Evolutionary conservation across 257 asterid genomes (phyloP).

Genomic region (Fraxinus pennsylvanica): DNA sequence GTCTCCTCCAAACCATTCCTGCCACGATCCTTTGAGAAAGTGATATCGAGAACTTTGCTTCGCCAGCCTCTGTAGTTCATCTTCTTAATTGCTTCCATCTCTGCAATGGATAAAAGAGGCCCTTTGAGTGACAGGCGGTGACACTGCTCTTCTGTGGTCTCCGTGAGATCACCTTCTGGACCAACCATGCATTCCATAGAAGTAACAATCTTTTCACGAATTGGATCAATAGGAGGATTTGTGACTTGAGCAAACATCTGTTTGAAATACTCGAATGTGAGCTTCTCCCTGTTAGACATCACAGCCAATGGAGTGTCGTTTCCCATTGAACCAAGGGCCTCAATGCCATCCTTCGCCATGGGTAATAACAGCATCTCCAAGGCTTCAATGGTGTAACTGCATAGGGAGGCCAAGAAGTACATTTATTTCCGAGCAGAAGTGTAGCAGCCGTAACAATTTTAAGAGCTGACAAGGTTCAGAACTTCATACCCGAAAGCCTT

Average conservation of each 20-base stretch:
- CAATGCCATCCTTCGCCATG: slow-evolving; percentile 95
- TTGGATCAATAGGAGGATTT: slow-evolving; percentile 98
- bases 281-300: slow-evolving; percentile 95
- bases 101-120: slow-evolving; percentile 76
- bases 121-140: slow-evolving; percentile 93
- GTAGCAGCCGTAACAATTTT: neutral
- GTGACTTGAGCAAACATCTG: slow-evolving; percentile 99
- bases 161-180: slow-evolving; percentile 99
- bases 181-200: slow-evolving; percentile 99
- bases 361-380: slow-evolving; percentile 94
- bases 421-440: slow-evolving; percentile 4
- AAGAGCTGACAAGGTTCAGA: slow-evolving; percentile 13
- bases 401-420: slow-evolving; percentile 24
- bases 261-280: slow-evolving; percentile 88
- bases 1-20: slow-evolving; percentile 92
- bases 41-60: slow-evolving; percentile 88
- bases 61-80: slow-evolving; percentile 97
- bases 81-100: slow-evolving; percentile 89
- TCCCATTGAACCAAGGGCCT: slow-evolving; percentile 99
- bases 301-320: slow-evolving; percentile 98
- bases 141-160: slow-evolving; percentile 96
- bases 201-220: slow-evolving; percentile 97
- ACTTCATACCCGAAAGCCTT: slow-evolving; percentile 90
- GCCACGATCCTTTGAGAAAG: slow-evolving; percentile 70
- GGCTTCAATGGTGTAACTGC: slow-evolving; percentile 88